Conservation (phyloP, 2,329 filamentous ascomycete species). For the Parafenestella ontariensis region DNA sequence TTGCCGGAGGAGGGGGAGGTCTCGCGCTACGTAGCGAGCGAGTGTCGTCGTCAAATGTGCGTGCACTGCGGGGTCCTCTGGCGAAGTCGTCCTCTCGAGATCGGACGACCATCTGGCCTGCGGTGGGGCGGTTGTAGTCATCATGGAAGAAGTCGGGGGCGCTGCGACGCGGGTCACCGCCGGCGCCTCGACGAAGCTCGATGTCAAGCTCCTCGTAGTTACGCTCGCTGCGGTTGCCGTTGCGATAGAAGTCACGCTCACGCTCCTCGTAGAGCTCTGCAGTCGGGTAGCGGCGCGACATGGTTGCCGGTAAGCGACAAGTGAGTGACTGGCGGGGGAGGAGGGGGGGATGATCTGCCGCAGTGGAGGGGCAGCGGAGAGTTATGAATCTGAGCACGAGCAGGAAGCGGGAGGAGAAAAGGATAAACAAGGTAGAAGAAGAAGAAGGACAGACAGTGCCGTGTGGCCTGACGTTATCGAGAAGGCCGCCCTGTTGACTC, state of each 20-base stretch:
- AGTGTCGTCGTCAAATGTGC: constrained; percentile 52
- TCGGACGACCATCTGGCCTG: constrained; percentile 56
- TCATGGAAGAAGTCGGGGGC: constrained; percentile 58
- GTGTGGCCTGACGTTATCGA: constrained; percentile 37
- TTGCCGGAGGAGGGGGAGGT: constrained; percentile 33
- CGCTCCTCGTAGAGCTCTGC: constrained; percentile 58
- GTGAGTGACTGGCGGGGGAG: too few species aligned
- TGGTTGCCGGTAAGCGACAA: constrained; percentile 32
- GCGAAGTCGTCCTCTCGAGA: constrained; percentile 52
- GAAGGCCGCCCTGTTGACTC: constrained; percentile 22
- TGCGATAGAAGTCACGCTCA: constrained; percentile 58
- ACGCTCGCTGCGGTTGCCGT: constrained; percentile 47
- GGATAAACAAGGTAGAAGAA: constrained; percentile 4
- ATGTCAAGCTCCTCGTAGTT: constrained; percentile 60
- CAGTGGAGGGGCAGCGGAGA: constrained; percentile 5
- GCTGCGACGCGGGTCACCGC: constrained; percentile 50
- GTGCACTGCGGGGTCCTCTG: constrained; percentile 39
- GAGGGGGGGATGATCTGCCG: not conserved
- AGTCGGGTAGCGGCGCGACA: constrained; percentile 56
- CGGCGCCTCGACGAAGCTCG: constrained; percentile 53
- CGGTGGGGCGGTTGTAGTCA: constrained; percentile 57
- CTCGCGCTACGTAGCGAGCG: constrained; percentile 44
- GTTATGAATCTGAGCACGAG: not conserved
- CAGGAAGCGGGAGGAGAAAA: constrained; percentile 6
- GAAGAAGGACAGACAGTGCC: constrained; percentile 13